These are phyloP conservation scores for Aspergillus ochraceus DNA, from an alignment of 2,329 filamentous ascomycete genomes.

Conservation along the genomic window DNA sequence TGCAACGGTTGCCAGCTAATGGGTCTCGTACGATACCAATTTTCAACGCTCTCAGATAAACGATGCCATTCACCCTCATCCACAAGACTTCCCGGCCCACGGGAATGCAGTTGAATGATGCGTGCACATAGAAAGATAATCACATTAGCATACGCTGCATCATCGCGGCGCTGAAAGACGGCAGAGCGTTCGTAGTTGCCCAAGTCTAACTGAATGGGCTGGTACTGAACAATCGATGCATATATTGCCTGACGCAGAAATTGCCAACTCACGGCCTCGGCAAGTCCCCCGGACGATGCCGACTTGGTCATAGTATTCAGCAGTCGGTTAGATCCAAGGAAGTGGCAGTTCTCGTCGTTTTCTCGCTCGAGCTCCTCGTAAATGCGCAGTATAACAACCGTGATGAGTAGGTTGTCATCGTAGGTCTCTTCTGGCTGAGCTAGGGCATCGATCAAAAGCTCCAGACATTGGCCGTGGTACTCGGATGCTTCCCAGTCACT, in stretches of 20 bases:
- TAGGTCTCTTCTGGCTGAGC: slow-evolving; percentile 44
- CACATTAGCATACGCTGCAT: slow-evolving; percentile 40
- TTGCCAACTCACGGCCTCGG: slow-evolving; percentile 45
- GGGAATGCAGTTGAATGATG: slow-evolving; percentile 33
- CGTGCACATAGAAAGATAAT: slow-evolving; percentile 42
- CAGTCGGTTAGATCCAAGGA: slow-evolving; percentile 40
- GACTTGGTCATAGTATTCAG: slow-evolving; percentile 41
- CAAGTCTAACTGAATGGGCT: slow-evolving; percentile 39
- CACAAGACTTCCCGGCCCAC: slow-evolving; percentile 20
- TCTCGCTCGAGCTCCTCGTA: slow-evolving; percentile 47
- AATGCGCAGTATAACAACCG: slow-evolving; percentile 51
- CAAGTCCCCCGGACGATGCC: slow-evolving; percentile 40
- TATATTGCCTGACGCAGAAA: slow-evolving; percentile 45
- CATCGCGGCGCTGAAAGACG: slow-evolving; percentile 38
- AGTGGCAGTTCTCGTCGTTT: slow-evolving; percentile 38
- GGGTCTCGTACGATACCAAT: slow-evolving; percentile 32
- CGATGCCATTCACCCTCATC: slow-evolving; percentile 25
- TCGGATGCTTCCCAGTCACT: slow-evolving; percentile 46
- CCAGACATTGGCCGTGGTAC: slow-evolving; percentile 49
- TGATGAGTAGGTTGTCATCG: slow-evolving; percentile 49
- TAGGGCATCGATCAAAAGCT: slow-evolving; percentile 48
- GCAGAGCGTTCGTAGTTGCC: slow-evolving; percentile 41
- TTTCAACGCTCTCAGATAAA: slow-evolving; percentile 26
- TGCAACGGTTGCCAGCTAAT: slow-evolving; percentile 35
- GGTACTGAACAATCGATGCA: slow-evolving; percentile 37